Evolutionary conservation across 495 filamentous ascomycete species (phyloP).

Genomic region (Elasticomyces elasticus): DNA sequence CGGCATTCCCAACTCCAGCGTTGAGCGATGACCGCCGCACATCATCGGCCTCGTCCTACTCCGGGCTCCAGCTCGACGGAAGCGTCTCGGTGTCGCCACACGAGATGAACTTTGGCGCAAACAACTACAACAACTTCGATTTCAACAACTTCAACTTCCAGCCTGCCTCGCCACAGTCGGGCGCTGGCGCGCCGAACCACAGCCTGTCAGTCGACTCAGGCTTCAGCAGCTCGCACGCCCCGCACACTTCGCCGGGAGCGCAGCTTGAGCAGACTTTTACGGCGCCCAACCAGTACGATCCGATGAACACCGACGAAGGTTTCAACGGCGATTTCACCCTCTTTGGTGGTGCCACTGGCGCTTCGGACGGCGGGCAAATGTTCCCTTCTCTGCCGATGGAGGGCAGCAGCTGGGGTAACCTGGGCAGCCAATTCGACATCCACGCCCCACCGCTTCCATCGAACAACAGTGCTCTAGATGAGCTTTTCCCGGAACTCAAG

Average conservation of each 20-base stretch:
- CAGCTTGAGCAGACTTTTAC: constrained; percentile 22
- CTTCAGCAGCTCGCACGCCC: constrained; percentile 1
- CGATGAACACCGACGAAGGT: constrained; percentile 19
- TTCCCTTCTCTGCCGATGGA: constrained; percentile 16
- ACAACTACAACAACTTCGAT: constrained; percentile 19
- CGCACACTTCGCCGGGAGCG: constrained; percentile 17
- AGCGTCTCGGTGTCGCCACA: constrained; percentile 26
- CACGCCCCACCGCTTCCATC: constrained; percentile 3
- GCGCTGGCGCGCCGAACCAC: background rate
- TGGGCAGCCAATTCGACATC: constrained; percentile 17
- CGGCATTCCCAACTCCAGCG: constrained; percentile 11
- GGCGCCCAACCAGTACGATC: constrained; percentile 5
- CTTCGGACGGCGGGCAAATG: constrained; percentile 10
- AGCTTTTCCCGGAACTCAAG: constrained; percentile 22
- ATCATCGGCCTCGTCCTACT: constrained; percentile 8
- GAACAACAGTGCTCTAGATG: constrained; percentile 20
- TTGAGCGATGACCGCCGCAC: constrained; percentile 18
- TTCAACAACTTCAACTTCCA: constrained; percentile 22
- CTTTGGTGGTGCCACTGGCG: constrained; percentile 3
- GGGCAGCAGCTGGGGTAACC: constrained; percentile 20
- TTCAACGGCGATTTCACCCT: constrained; percentile 22
- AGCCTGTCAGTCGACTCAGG: constrained; percentile 9
- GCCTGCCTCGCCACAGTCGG: constrained; percentile 19
- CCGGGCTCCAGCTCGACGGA: constrained; percentile 18
- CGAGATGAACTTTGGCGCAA: constrained; percentile 21